These are phyloP conservation scores for Colletotrichum theobromicola DNA, from an alignment of 2,329 filamentous ascomycete genomes.

Conservation along the genomic window DNA sequence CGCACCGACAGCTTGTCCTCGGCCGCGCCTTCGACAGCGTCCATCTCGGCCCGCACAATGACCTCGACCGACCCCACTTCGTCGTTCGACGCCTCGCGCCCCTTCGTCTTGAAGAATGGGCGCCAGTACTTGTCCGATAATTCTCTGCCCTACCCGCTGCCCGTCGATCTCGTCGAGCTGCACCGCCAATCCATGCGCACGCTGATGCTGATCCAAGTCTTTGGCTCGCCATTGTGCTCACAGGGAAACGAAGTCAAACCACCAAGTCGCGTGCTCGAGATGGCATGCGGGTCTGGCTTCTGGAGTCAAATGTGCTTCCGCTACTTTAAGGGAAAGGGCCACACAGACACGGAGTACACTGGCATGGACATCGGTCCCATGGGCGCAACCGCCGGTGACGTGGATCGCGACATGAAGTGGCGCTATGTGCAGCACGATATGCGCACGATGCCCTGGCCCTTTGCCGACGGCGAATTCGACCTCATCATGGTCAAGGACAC, in stretches of 20 bases:
- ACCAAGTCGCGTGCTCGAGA: slow-evolving; percentile 80
- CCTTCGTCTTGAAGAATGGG: slow-evolving; percentile 77
- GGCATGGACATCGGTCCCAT: slow-evolving; percentile 83
- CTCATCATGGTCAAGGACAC: slow-evolving; percentile 89
- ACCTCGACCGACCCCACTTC: slow-evolving; percentile 52
- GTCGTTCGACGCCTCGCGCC: slow-evolving; percentile 47
- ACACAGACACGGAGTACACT: slow-evolving; percentile 75
- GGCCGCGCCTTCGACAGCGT: slow-evolving; percentile 44
- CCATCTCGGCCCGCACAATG: slow-evolving; percentile 51
- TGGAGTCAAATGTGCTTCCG: slow-evolving; percentile 91
- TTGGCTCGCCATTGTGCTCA: slow-evolving; percentile 80
- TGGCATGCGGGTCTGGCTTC: slow-evolving; percentile 86
- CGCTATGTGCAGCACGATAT: slow-evolving; percentile 88
- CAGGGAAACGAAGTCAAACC: slow-evolving; percentile 60
- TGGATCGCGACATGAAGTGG: slow-evolving; percentile 80
- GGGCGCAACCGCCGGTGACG: slow-evolving; percentile 48
- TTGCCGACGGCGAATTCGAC: slow-evolving; percentile 81
- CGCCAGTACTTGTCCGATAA: slow-evolving; percentile 82
- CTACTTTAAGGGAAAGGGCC: slow-evolving; percentile 73
- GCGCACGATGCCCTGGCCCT: slow-evolving; percentile 76
- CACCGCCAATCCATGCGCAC: slow-evolving; percentile 88
- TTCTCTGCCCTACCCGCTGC: slow-evolving; percentile 79
- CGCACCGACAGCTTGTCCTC: slow-evolving; percentile 54
- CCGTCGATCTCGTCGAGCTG: slow-evolving; percentile 84
- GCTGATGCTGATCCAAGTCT: slow-evolving; percentile 79